Evolutionary conservation across 441 rosid species (phyloP), one percentile per base, ranked within the genome.

Genomic region (Adansonia madagascariensis): DNA sequence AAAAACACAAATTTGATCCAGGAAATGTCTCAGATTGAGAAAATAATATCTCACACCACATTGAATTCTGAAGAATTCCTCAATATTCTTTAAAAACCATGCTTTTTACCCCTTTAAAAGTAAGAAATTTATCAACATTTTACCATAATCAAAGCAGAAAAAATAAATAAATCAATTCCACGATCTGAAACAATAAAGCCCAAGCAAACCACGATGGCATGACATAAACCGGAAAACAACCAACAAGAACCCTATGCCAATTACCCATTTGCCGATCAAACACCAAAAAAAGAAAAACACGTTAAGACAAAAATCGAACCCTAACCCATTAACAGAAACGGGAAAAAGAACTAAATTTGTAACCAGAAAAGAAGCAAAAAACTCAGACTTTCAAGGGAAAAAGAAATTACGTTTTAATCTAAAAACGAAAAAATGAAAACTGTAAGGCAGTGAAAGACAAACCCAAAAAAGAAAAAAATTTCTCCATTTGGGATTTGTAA

Each of bases 121-220:
- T 22, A 71, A 3, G 52, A 18, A 67, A 14, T 10, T 44, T 14
- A 56, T 17, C 22, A 8, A 15, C 10, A 46, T 66, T 67, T 6
- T 43, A 31, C 63, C 43, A 24, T 64, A 6, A 78, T 22, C 8
- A 71, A 57, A 18, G 35, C 77, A 75, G 55, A 3, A 15, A 14
- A 55, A 6, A n/a, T 12, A 2, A 57, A 57, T 57, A 59, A 59
- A 39, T 14, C 18, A 65, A 75, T 35, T 56, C 35, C 64, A 57
- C 80, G 50, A 78, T 78, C 77, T 72, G 71, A 71, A 66, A 22
- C 17, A 20, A 68, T 50, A 75, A 52, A 64, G 9, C 76, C 55
- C 1, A 59, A 66, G 59, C 17, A 63, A 57, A 76, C 39, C 7
- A 22, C 50, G 8, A 8, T 31, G 71, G 15, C 50, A 66, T 22